phyloP scores from a whole-genome alignment of 371 early-diverging fungal genomes.

The Nematocida major region DNA sequence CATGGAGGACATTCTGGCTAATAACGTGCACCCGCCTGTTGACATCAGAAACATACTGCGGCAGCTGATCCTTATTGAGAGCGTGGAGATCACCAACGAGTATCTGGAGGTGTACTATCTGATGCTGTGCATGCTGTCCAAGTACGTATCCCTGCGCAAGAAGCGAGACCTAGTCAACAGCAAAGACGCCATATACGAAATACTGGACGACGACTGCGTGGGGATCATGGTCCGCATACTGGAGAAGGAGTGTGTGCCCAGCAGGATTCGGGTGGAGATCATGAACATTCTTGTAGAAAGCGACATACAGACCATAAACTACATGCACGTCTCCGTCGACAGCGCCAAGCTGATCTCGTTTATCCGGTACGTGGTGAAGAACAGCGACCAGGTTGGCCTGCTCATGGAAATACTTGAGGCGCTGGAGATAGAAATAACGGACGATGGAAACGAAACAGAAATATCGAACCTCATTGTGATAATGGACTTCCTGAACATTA shows the following conservation, averaged over 20 bases:
- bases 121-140: constrained; percentile 3
- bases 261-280: constrained; percentile 1
- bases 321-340: neutral
- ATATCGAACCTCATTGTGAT: neutral
- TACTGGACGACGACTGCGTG: constrained; percentile 38
- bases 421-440: constrained; percentile 26
- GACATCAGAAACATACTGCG: constrained; percentile 7
- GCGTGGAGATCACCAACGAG: neutral
- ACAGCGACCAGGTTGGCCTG: neutral
- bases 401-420: constrained; percentile 13
- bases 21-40: neutral
- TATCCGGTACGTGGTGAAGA: constrained; percentile 9
- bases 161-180: neutral
- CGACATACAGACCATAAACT: constrained; percentile 15
- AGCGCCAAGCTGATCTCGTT: constrained; percentile 8
- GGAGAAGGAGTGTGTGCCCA: neutral
- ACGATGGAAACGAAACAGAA: constrained; percentile 27
- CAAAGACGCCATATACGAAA: constrained; percentile 8
- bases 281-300: constrained; percentile 46
- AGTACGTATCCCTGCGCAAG: constrained; percentile 10
- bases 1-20: constrained; percentile 2
- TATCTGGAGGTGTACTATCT: constrained; percentile 12
- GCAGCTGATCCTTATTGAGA: constrained; percentile 15
- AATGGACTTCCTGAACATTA: constrained; percentile 42
- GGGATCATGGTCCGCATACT: constrained; percentile 14